A percentile compares a stretch with the other conserved stretches of the same genome.
Evolutionary conservation across 169 alveolate genomes (phyloP).

Genomic region (Plasmodium yoelii): DNA sequence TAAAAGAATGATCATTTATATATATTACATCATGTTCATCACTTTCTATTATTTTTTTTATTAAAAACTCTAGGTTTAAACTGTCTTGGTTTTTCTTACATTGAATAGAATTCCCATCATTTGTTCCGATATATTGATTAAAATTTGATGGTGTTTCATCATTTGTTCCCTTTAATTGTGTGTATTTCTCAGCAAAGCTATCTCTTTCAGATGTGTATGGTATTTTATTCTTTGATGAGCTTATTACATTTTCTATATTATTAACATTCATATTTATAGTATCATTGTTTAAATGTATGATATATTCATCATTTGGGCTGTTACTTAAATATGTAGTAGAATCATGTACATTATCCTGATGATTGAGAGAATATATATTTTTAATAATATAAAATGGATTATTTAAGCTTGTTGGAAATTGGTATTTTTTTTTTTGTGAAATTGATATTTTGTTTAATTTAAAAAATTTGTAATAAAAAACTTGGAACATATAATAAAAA

Average conservation of each 20-base stretch:
- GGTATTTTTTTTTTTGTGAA: constrained; percentile 13
- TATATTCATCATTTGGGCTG: constrained; percentile 27
- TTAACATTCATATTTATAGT: background rate
- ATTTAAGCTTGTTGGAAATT: constrained; percentile 28
- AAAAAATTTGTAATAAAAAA: constrained; percentile 6
- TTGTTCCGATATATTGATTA: too few relatives aligned
- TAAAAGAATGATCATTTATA: constrained; percentile 43
- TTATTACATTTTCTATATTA: background rate
- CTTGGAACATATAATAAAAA: constrained; percentile 31
- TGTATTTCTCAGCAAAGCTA: too few relatives aligned
- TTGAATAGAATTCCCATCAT: background rate
- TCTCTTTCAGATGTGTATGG: too few relatives aligned
- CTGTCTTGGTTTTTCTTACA: background rate
- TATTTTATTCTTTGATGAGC: background rate
- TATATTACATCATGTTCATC: background rate
- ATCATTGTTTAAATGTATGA: constrained; percentile 11
- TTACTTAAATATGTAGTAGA: too few relatives aligned
- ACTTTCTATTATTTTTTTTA: background rate
- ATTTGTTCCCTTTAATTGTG: too few relatives aligned
- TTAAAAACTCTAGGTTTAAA: background rate
- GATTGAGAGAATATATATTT: constrained; percentile 6
- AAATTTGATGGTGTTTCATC: too few relatives aligned
- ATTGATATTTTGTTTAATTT: constrained; percentile 12
- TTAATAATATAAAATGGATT: constrained; percentile 48
- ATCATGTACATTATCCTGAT: background rate